phyloP scores from a whole-genome alignment of 1,284 basidiomycete genomes.

The Ustilago vetiveriae region DNA sequence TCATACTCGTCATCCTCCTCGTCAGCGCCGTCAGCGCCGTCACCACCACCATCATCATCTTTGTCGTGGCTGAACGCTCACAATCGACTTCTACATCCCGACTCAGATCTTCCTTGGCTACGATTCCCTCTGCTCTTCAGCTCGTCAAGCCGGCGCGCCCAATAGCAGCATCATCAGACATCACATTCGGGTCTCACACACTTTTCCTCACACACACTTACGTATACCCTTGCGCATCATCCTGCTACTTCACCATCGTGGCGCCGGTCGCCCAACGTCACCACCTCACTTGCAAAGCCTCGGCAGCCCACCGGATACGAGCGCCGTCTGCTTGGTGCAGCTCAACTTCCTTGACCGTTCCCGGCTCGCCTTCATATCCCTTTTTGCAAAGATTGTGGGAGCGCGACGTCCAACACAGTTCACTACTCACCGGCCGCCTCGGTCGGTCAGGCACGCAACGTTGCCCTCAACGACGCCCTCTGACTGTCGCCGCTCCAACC shows the following conservation, averaged over 20 bases:
- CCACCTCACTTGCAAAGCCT: background rate
- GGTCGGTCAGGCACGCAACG: conserved; percentile 3
- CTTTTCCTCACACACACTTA: background rate
- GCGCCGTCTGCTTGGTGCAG: background rate
- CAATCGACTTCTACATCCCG: too few relatives aligned
- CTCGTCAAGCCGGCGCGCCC: too few relatives aligned
- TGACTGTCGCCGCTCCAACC: background rate
- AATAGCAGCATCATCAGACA: too few relatives aligned
- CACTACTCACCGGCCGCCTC: background rate
- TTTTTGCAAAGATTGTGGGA: conserved; percentile 12
- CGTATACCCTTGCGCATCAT: too few relatives aligned
- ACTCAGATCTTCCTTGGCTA: too few relatives aligned
- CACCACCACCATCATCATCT: too few relatives aligned
- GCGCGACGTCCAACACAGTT: conserved; percentile 1
- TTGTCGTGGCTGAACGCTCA: too few relatives aligned
- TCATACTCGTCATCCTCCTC: too few relatives aligned
- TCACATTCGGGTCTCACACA: background rate
- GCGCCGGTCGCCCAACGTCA: background rate
- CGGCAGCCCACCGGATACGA: background rate
- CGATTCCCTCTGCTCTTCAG: too few relatives aligned
- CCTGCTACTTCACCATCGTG: too few relatives aligned
- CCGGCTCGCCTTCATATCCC: conserved; percentile 11
- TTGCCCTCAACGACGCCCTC: background rate
- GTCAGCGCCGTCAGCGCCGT: too few relatives aligned
- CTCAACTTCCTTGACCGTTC: conserved; percentile 3